A percentile compares a stretch with the other conserved stretches of the same genome.
phyloP scores from a whole-genome alignment of 208 protist genomes.

The Acanthamoeba lenticulata region DNA sequence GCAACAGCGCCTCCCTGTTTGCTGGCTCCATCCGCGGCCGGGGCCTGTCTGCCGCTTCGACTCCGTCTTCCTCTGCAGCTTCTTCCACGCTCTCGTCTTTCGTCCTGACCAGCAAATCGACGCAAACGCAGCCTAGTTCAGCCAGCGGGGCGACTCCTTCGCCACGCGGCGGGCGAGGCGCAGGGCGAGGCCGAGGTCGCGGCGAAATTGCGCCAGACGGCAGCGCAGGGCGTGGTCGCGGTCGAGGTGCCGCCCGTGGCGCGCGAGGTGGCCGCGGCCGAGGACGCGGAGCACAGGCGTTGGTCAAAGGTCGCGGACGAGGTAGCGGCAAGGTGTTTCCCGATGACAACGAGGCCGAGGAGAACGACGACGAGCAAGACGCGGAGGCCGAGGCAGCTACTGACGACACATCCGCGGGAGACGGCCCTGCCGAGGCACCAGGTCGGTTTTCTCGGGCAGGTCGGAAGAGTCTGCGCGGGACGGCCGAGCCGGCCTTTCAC shows the following conservation, averaged over 20 bases:
- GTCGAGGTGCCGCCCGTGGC: neutral
- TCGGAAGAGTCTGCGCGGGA: neutral
- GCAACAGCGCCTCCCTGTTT: neutral
- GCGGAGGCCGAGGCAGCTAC: neutral
- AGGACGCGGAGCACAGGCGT: neutral
- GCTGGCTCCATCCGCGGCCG: neutral
- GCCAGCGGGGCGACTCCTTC: neutral
- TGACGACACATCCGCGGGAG: neutral
- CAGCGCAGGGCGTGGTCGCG: neutral
- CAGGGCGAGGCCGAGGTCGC: conserved; percentile 9
- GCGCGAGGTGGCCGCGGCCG: neutral
- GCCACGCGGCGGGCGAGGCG: neutral
- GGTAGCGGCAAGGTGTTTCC: neutral
- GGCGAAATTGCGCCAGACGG: neutral
- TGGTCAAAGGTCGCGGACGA: neutral
- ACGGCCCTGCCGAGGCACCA: neutral
- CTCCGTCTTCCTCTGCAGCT: neutral
- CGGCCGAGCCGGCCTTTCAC: neutral
- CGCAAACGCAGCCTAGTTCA: neutral
- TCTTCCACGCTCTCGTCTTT: neutral
- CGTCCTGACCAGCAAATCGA: neutral
- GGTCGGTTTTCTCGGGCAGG: neutral
- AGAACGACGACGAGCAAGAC: neutral
- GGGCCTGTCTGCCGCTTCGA: neutral
- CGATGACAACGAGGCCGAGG: neutral